Conservation (phyloP, 305 asterid genomes). For the Fraxinus platypoda region DNA sequence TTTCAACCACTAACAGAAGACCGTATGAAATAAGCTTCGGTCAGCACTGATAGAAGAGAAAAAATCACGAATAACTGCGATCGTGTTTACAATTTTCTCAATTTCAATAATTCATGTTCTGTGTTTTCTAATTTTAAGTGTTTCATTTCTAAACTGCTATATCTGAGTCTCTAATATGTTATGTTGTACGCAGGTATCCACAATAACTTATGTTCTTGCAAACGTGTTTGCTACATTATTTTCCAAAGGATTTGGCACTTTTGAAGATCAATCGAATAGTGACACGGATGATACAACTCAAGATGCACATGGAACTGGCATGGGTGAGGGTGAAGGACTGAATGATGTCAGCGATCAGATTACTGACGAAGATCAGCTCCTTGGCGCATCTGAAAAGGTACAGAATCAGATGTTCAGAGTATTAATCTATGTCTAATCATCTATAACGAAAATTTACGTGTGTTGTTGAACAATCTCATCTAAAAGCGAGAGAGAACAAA, state of each 20-base stretch:
- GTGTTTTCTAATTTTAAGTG: background rate
- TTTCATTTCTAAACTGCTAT: background rate
- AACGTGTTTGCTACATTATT: constrained; percentile 64
- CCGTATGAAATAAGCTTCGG: background rate
- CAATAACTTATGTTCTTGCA: constrained; percentile 67
- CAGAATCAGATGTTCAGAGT: constrained; percentile 12
- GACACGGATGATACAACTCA: constrained; percentile 42
- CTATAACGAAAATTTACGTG: background rate
- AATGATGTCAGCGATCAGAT: constrained; percentile 93
- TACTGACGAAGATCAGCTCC: constrained; percentile 86
- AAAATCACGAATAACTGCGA: background rate
- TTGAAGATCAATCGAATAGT: constrained; percentile 55
- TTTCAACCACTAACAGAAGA: background rate
- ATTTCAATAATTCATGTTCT: background rate
- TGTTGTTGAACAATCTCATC: background rate
- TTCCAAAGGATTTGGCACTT: constrained; percentile 70
- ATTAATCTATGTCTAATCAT: constrained; percentile 9
- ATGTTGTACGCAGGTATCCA: constrained; percentile 53
- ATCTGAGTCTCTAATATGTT: constrained; percentile 19
- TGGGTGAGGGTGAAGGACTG: constrained; percentile 88
- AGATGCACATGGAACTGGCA: constrained; percentile 89
- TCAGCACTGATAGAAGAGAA: background rate
- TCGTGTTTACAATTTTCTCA: background rate
- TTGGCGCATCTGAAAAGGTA: constrained; percentile 72
- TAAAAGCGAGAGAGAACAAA: background rate